Percentiles rank a stretch among this genome's conserved stretches.
Evolutionary conservation across 805 yeast species (phyloP).

Genomic region (Yarrowia sp.): DNA sequence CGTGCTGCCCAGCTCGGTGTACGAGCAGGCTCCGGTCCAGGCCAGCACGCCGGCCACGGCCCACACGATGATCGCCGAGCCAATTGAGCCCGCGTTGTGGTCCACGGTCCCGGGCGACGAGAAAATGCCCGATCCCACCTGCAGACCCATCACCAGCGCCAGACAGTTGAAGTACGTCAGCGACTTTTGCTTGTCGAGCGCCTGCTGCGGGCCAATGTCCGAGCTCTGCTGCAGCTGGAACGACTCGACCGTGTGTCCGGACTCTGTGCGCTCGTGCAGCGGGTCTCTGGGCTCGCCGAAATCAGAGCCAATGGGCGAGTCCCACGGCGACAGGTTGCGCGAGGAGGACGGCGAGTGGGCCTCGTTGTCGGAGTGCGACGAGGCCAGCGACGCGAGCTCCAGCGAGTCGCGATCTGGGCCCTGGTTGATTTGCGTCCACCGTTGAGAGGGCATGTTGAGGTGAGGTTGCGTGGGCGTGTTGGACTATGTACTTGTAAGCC

Average conservation of each 20-base stretch:
- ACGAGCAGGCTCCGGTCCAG: constrained; percentile 47
- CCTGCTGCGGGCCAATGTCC: constrained; percentile 25
- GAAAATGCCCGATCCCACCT: constrained; percentile 47
- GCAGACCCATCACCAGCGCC: constrained; percentile 44
- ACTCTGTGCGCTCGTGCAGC: constrained; percentile 23
- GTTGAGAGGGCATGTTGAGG: constrained; percentile 19
- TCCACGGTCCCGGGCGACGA: constrained; percentile 45
- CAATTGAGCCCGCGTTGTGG: constrained; percentile 42
- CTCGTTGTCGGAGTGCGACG: constrained; percentile 32
- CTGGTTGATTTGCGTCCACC: constrained; percentile 24
- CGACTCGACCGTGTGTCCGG: constrained; percentile 30
- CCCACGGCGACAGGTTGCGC: constrained; percentile 34
- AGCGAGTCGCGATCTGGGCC: constrained; percentile 34
- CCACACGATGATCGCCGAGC: constrained; percentile 43
- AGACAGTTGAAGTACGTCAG: constrained; percentile 40
- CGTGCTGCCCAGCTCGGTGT: constrained; percentile 44
- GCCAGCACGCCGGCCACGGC: constrained; percentile 42
- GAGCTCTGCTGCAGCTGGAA: constrained; percentile 35
- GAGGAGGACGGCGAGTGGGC: constrained; percentile 28
- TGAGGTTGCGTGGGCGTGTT: too few species aligned
- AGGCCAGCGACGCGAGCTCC: constrained; percentile 39
- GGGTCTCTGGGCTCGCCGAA: constrained; percentile 29
- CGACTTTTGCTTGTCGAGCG: constrained; percentile 37
- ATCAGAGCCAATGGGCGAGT: constrained; percentile 29
- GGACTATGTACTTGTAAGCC: too few species aligned